Evolutionary conservation across 2,329 filamentous ascomycete genomes (phyloP).

Genomic region (Seiridium unicorne): DNA sequence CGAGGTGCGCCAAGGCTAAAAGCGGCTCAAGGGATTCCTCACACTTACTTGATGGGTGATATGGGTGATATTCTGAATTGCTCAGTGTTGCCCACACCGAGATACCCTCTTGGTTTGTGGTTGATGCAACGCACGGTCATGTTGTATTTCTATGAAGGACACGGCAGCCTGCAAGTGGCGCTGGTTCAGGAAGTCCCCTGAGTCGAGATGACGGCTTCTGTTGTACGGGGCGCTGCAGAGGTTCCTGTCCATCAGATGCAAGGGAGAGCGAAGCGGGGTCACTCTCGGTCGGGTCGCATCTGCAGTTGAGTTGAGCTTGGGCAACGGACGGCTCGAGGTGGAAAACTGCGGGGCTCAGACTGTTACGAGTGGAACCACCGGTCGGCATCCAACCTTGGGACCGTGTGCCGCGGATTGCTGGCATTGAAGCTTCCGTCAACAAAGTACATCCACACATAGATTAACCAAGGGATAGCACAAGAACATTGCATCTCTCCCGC

Average conservation of each 20-base stretch:
- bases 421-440: no score
- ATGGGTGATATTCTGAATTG: no score
- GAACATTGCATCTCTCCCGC: not conserved
- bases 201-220: not conserved
- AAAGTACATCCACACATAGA: no score
- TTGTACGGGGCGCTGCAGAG: not conserved
- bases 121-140: no score
- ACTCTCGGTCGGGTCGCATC: no score
- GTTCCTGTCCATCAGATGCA: not conserved
- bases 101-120: no score
- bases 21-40: not conserved
- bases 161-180: not conserved
- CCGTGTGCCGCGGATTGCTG: no score
- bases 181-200: not conserved
- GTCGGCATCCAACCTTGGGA: not conserved
- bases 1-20: not conserved
- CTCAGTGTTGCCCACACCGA: no score
- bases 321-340: slow-evolving; percentile 13
- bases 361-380: slow-evolving; percentile 1
- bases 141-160: no score
- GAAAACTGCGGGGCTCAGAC: slow-evolving; percentile 19
- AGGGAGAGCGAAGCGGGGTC: not conserved
- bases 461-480: no score
- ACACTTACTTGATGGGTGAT: no score
- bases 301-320: no score